Base-by-base conservation (phyloP, 495 filamentous ascomycete genomes). In the Physcia stellaris region DNA sequence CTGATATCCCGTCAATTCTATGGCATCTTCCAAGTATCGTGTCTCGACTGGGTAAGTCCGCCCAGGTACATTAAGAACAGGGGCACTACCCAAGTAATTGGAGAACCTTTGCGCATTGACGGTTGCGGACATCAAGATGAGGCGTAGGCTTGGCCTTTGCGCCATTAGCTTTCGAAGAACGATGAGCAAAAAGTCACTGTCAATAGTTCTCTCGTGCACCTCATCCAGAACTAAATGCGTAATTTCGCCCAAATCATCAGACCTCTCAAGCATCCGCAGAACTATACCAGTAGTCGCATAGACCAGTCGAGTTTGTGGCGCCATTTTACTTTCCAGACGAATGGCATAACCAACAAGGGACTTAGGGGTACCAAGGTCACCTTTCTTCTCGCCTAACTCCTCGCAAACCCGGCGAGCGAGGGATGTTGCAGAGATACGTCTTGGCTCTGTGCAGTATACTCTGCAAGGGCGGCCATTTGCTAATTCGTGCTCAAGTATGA, bases 91-190 rank as follows among this genome's bases (percentile, higher is more conserved):
- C 0, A 98, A 66, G 48, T 98, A 98, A 2, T 71, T 74, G 0
- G 90, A 94, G 54, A 98, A 93, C 12, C 76, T 75, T 41, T 88
- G 77, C 5, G 90, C 84, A 55, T 98, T 83, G 6, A 95, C 79
- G 2, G 90, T 98, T 4, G 90, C 90, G 36, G 87, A 94, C 90
- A 95, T 98, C 19, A 98, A 69, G 22, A 98, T 68, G 21, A 98
- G 79, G 48, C 79, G 79, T 32, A 94, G 59, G 32, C 86, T 73
- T 34, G 77, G 79, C 34, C 85, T 67, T 38, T 68, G 68, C 16
- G 68, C 46, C 51, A 94, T 69, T 12, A 95, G 62, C 45, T 86
- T 81, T 47, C 83, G 81, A 17, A 98, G 68, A 2, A 95, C 78
- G 42, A 95, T 83, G 10, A 98, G 63, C 15, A 98, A 64, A 56